Base-by-base conservation (phyloP, 2,329 filamentous ascomycete genomes). In the Clonostachys solani region DNA sequence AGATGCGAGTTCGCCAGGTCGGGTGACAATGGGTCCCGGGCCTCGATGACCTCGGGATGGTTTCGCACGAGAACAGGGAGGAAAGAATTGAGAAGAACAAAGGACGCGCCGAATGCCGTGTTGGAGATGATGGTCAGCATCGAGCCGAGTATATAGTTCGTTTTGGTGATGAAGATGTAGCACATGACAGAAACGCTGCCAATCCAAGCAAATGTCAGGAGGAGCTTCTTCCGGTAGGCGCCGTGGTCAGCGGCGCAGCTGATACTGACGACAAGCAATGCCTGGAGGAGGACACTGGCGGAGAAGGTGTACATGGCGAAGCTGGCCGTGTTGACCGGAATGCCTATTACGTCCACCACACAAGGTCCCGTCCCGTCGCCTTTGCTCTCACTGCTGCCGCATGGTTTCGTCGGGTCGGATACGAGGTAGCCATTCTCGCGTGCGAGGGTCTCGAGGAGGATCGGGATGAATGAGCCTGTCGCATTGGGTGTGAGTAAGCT, bases 291-390 rank as follows among this genome's bases (percentile, higher is more conserved):
- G 2, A 99, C 94, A 62, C 89, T 95, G 59, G 95, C 74, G 49
- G 91, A 95, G 67, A 99, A 99, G 3, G 91, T 96, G 69, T 97
- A 97, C 90, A 97, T 95, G 63, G 91, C 92, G 65, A 97, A 96
- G 65, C 89, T 95, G 35, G 92, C 92, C 1, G 92, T 96, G 67
- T 97, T 97, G 69, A 99, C 86, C 59, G 95, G 86, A 50, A 87
- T 66, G 6, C 92, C 92, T 19, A 95, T 71, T 6, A 97, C 74
- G 53, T 86, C 81, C 49, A 97, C 83, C 50, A 97, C 74, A 61
- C 94, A 99, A 63, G 95, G 89, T 43, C 75, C 77, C 38, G 73
- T 72, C 54, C 74, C 69, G 47, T 71, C 64, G 35, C 60, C 61
- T 47, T 78, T 78, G 53, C 69, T 74, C 58, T 83, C 80, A 52